Conservation (phyloP, 768 basidiomycete species). For the Mycena belliarum region DNA sequence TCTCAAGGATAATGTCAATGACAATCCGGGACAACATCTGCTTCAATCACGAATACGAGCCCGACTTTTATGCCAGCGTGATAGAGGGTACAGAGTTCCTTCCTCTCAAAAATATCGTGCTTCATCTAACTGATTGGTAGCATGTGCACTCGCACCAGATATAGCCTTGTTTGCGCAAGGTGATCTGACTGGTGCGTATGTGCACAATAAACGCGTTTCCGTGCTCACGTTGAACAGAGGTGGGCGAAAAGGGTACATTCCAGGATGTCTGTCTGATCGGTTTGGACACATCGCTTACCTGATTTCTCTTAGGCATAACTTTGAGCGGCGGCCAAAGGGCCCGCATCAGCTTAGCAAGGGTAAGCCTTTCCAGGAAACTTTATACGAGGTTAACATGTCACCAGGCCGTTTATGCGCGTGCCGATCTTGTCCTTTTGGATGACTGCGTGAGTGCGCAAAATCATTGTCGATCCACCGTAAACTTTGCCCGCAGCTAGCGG, state of each 20-base stretch:
- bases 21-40: conserved; percentile 89
- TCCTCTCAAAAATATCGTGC: background rate
- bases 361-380: background rate
- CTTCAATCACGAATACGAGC: conserved; percentile 89
- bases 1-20: conserved; percentile 74
- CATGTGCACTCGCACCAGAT: conserved; percentile 86
- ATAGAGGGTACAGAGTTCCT: conserved; percentile 65
- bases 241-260: conserved; percentile 78
- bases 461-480: too few relatives aligned
- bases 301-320: conserved; percentile 48
- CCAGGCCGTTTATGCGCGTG: conserved; percentile 81
- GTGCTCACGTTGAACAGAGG: too few relatives aligned
- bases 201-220: too few relatives aligned
- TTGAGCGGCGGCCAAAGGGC: conserved; percentile 86
- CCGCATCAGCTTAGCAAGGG: conserved; percentile 76
- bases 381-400: background rate
- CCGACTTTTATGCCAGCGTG: conserved; percentile 79
- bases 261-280: background rate
- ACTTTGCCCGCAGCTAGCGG: conserved; percentile 48
- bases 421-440: conserved; percentile 85
- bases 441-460: conserved; percentile 50
- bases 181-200: conserved; percentile 29
- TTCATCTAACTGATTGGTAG: conserved; percentile 31
- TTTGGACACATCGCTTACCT: background rate
- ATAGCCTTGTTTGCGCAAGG: conserved; percentile 77